A percentile compares a stretch with the other conserved stretches of the same genome.
phyloP scores from a whole-genome alignment of 2,329 filamentous ascomycete genomes.

The Colletotrichum shisoi region DNA sequence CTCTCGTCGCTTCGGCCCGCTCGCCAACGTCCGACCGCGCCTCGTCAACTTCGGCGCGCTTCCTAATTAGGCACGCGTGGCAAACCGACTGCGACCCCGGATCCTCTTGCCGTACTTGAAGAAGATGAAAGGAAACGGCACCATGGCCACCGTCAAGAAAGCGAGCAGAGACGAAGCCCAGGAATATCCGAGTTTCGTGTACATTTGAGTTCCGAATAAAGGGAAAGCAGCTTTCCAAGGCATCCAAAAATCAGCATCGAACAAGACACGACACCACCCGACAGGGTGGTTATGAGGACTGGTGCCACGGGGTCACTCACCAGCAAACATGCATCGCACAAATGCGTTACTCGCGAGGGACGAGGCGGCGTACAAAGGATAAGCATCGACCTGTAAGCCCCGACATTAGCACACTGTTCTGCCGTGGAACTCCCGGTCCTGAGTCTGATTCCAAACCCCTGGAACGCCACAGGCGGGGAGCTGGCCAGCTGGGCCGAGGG shows the following conservation, averaged over 20 bases:
- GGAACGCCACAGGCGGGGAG: constrained; percentile 28
- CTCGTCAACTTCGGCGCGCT: not conserved
- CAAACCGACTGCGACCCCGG: constrained; percentile 63
- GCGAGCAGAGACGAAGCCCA: constrained; percentile 72
- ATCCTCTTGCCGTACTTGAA: constrained; percentile 68
- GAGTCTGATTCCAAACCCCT: constrained; percentile 38
- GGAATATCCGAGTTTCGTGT: constrained; percentile 71
- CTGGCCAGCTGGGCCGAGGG: not conserved
- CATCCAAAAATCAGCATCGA: constrained; percentile 22
- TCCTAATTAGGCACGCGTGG: constrained; percentile 44
- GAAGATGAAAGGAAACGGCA: constrained; percentile 71
- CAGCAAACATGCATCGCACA: constrained; percentile 77
- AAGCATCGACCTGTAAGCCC: constrained; percentile 70
- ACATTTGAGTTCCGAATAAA: constrained; percentile 78
- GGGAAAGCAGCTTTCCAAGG: constrained; percentile 70
- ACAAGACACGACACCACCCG: constrained; percentile 36
- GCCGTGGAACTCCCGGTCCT: constrained; percentile 26
- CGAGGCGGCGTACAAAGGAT: constrained; percentile 76
- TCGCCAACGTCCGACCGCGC: constrained; percentile 8
- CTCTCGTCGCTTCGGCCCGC: constrained; percentile 20
- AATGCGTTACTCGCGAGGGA: constrained; percentile 87
- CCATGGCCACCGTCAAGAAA: constrained; percentile 68
- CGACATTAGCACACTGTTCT: constrained; percentile 27
- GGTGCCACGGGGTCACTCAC: constrained; percentile 50
- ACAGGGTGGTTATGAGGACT: constrained; percentile 41